phyloP scores from a whole-genome alignment of 2,329 filamentous ascomycete species.

The Colletotrichum theobromicola region DNA sequence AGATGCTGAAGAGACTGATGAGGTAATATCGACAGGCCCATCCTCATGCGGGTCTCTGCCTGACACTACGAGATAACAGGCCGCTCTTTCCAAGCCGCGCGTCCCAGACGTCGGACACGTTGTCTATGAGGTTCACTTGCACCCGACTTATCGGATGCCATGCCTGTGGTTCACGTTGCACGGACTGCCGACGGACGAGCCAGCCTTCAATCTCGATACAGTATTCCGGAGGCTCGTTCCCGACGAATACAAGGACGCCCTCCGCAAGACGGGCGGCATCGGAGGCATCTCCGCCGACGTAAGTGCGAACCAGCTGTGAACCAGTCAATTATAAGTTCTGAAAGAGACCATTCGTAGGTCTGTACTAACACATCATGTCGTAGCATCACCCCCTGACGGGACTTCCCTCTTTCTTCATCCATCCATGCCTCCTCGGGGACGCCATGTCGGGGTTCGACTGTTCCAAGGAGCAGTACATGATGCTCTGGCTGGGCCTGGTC shows the following conservation, averaged over 20 bases:
- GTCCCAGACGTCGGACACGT: slow-evolving; percentile 51
- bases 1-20: slow-evolving; percentile 56
- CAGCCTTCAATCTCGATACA: slow-evolving; percentile 67
- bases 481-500: slow-evolving; percentile 88
- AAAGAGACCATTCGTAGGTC: slow-evolving; percentile 21
- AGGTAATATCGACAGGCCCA: slow-evolving; percentile 39
- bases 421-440: slow-evolving; percentile 88
- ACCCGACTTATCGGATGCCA: slow-evolving; percentile 76
- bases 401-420: slow-evolving; percentile 84
- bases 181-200: slow-evolving; percentile 59
- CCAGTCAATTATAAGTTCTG: slow-evolving; percentile 36
- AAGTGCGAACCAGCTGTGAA: slow-evolving; percentile 47
- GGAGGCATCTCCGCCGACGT: slow-evolving; percentile 81
- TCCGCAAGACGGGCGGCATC: slow-evolving; percentile 67
- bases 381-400: slow-evolving; percentile 86
- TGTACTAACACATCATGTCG: slow-evolving; percentile 30
- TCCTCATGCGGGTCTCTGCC: neutral
- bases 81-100: slow-evolving; percentile 39
- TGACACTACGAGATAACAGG: slow-evolving; percentile 35
- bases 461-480: slow-evolving; percentile 73
- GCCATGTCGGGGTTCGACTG: slow-evolving; percentile 74
- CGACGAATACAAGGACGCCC: slow-evolving; percentile 62
- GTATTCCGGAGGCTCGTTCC: slow-evolving; percentile 77
- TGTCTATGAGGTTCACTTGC: slow-evolving; percentile 76
- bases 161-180: slow-evolving; percentile 78